Conservation (phyloP, 148 eudicot genomes). For the Silene latifolia region DNA sequence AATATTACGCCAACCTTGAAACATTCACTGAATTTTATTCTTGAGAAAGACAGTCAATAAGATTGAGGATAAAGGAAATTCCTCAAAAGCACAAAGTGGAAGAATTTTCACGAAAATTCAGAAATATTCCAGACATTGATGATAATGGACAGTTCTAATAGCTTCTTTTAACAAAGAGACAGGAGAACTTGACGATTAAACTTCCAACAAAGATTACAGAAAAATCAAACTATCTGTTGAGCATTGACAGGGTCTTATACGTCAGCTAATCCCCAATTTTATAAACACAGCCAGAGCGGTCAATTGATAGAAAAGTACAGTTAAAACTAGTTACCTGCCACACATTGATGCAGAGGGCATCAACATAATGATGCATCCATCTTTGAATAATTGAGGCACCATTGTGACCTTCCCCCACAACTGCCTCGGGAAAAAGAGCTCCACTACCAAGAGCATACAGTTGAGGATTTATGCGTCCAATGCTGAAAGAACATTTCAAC, state of each 20-base stretch:
- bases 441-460: constrained; percentile 74
- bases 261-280: background rate
- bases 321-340: constrained; percentile 73
- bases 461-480: constrained; percentile 87
- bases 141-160: background rate
- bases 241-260: background rate
- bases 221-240: background rate
- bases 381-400: constrained; percentile 32
- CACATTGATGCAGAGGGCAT: constrained; percentile 79
- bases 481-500: constrained; percentile 45
- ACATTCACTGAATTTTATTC: background rate
- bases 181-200: background rate
- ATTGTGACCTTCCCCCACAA: constrained; percentile 23
- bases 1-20: background rate
- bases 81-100: background rate
- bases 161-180: background rate
- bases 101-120: background rate
- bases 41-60: constrained; percentile 1
- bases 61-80: background rate
- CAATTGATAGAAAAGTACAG: constrained; percentile 1
- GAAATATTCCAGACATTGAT: background rate
- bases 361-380: constrained; percentile 78
- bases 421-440: constrained; percentile 37
- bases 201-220: background rate
- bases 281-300: background rate